Percentiles rank a stretch among this genome's conserved stretches.
phyloP scores from a whole-genome alignment of 2,329 filamentous ascomycete species.

The Plenodomus lindquistii region DNA sequence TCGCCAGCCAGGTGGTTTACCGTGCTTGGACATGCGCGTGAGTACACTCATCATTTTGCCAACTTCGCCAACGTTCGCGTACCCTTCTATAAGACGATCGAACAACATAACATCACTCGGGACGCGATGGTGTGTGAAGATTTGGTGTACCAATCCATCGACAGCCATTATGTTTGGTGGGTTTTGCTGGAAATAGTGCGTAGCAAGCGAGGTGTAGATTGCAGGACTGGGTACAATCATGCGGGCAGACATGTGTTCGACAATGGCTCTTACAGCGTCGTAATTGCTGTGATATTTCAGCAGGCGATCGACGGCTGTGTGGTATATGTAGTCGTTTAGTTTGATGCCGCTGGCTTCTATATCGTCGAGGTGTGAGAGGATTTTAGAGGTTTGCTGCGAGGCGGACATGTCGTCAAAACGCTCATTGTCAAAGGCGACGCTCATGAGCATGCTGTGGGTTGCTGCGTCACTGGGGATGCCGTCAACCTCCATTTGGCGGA shows the following conservation, averaged over 20 bases:
- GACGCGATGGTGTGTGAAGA: slow-evolving; percentile 37
- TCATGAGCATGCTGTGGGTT: slow-evolving; percentile 75
- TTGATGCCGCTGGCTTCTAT: slow-evolving; percentile 62
- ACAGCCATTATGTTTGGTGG: slow-evolving; percentile 65
- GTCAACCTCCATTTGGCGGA: slow-evolving; percentile 62
- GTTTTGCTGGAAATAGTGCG: slow-evolving; percentile 64
- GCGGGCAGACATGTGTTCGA: slow-evolving; percentile 63
- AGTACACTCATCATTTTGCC: slow-evolving; percentile 50
- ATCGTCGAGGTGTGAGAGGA: slow-evolving; percentile 58
- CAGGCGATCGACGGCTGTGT: slow-evolving; percentile 69
- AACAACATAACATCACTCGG: slow-evolving; percentile 64
- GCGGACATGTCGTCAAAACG: slow-evolving; percentile 48
- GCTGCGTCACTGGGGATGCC: slow-evolving; percentile 64
- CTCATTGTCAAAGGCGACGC: slow-evolving; percentile 58
- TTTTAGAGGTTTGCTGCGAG: slow-evolving; percentile 55
- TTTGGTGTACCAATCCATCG: slow-evolving; percentile 59
- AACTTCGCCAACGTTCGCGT: slow-evolving; percentile 59
- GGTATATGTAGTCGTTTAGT: slow-evolving; percentile 67
- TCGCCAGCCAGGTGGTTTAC: slow-evolving; percentile 49
- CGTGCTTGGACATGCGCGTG: slow-evolving; percentile 42
- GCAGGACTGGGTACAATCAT: slow-evolving; percentile 62
- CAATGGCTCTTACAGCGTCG: slow-evolving; percentile 61
- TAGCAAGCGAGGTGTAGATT: slow-evolving; percentile 75
- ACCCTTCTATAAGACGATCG: slow-evolving; percentile 71
- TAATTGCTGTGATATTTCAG: slow-evolving; percentile 54